Base-by-base conservation (phyloP, 2,329 filamentous ascomycete genomes). In the Sporothrix sp. region DNA sequence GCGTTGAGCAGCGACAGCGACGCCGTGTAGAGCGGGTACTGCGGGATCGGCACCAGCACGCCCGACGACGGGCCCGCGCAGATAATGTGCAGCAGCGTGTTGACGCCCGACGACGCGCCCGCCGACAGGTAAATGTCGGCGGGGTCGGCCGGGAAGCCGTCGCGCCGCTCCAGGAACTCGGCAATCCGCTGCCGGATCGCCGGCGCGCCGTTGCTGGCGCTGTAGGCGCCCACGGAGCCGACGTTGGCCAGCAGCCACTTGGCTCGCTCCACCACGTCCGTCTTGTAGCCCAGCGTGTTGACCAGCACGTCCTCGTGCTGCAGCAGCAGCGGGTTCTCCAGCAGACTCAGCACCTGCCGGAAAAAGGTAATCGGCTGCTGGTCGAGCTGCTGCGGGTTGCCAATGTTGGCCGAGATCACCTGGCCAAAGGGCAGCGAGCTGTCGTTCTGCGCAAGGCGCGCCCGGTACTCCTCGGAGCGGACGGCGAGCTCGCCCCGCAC, bases 331-430 rank as follows among this genome's bases (percentile, higher is more conserved):
- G 93, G 93, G 73, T 97, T 90, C 75, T 98, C 93, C 53, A 97
- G 70, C 56, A 98, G 68, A 70, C 88, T 95, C 62, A 93, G 78
- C 25, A 98, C 93, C 72, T 98, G 91, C 60, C 93, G 84, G 81
- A 98, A 96, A 76, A 96, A 98, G 59, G 93, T 98, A 62, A 98
- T 91, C 62, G 93, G 93, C 76, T 97, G 94, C 77, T 98, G 93
- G 71, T 96, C 93, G 56, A 98, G 81, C 71, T 98, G 93, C 71
- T 98, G 93, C 4, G 93, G 93, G 74, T 98, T 98, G 64, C 93
- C 93, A 63, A 98, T 98, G 72, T 98, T 98, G 70, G 93, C 93
- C 56, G 87, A 90, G 71, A 98, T 91, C 68, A 98, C 84, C 54
- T 88, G 78, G 61, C 87, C 76, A 68, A 98, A 98, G 44, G 93